Evolutionary conservation across 148 eudicot genomes (phyloP), one percentile per base, ranked within the genome.

Genomic region (Chenopodium album): DNA sequence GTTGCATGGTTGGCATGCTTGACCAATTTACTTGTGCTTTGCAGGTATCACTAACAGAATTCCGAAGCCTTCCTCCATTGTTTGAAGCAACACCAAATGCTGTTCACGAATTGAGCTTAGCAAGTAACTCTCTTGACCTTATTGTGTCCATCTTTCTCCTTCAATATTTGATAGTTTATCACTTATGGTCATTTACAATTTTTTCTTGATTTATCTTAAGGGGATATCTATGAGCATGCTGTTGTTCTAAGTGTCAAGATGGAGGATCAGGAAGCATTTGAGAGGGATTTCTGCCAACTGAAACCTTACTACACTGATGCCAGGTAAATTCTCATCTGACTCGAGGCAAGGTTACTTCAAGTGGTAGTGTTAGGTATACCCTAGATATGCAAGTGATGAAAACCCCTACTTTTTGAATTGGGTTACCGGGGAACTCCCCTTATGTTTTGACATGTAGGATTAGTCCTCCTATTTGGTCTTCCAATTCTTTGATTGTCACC

Each of bases 271-370:
- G 98, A 94, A 73, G 95, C 97, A 29, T 96, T 96, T 83, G 99
- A 96, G 85, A 92, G 99, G 85, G 95, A 96, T 79, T 94, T 91
- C 84, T 91, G 90, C 88, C 99, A 95, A 87, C 88, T 95, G 86
- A 95, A 95, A 83, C 97, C 99, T 68, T 95, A 95, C 85, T 95
- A 95, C 78, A 95, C 99, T 1, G 99, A 95, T 90, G 90, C 92
- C 41, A 77, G 90, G 99, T 95, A 89, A 71, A 4, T 47, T 32
- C 3, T n/a, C 13, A 44, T 22, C 19, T 34, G 7, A 50, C 34
- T 68, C 10, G 4, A 54, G 4, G 4, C 22, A 22, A 22, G 17
- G 9, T 17, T 56, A 3, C 28, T 64, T 23, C 29, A 76, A 23
- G 10, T 37, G 4, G 37, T 23, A 32, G 26, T 46, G 54, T 44